A percentile compares a stretch with the other conserved stretches of the same genome.
phyloP scores from a whole-genome alignment of 176 grass and related monocot genomes.

The Bonia amplexicaulis region DNA sequence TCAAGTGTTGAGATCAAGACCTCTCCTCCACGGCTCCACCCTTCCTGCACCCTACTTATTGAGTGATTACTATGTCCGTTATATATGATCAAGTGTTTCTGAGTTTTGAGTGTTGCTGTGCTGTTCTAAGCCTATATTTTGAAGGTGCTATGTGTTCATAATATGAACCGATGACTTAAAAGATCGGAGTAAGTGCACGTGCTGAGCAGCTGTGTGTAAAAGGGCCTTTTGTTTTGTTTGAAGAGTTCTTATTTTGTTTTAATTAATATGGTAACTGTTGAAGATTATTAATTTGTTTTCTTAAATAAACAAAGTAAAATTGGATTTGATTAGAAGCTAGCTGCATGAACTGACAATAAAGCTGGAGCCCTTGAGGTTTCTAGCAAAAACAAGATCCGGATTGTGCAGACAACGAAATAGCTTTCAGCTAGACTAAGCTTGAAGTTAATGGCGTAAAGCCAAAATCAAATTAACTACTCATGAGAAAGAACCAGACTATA shows the following conservation, averaged over 20 bases:
- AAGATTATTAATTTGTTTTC: no score
- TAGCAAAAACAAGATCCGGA: no score
- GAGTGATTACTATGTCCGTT: slow-evolving; percentile 8
- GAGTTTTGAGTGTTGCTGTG: not conserved
- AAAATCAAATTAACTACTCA: no score
- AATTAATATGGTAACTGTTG: not conserved
- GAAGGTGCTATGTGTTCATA: slow-evolving; percentile 20
- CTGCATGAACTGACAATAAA: no score
- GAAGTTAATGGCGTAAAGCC: no score
- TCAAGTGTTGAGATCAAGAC: not conserved
- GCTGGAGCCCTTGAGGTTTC: no score
- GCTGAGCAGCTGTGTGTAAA: not conserved
- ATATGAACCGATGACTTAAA: slow-evolving; percentile 2
- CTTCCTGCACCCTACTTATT: slow-evolving; percentile 2
- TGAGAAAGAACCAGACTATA: no score
- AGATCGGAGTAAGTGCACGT: slow-evolving; percentile 26
- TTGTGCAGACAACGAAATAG: no score
- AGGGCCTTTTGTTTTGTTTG: not conserved
- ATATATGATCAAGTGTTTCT: slow-evolving; percentile 22
- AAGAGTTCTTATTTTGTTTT: not conserved
- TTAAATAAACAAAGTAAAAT: no score
- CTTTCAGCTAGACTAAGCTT: no score
- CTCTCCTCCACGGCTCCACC: not conserved
- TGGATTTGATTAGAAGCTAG: no score
- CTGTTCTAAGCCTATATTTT: slow-evolving; percentile 18